phyloP scores from a whole-genome alignment of 441 rosid genomes.

The Brassica balearica region DNA sequence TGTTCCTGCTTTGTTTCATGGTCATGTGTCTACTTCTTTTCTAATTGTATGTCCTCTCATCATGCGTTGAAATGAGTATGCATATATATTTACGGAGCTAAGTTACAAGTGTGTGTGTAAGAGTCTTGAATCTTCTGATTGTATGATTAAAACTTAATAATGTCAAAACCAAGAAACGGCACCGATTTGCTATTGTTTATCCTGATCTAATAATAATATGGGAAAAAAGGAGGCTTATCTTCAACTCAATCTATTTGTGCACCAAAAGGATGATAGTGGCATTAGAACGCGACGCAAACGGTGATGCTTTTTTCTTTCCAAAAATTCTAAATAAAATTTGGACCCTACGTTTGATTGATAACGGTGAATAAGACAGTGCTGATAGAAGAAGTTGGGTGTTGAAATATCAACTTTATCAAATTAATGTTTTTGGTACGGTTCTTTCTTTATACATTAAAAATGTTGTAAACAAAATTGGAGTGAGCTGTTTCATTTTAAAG shows the following conservation, averaged over 20 bases:
- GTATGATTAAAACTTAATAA: conserved; percentile 16
- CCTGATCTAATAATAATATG: background rate
- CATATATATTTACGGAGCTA: background rate
- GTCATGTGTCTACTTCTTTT: conserved; percentile 62
- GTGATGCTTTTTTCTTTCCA: conserved; percentile 14
- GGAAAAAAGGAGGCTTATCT: conserved; percentile 34
- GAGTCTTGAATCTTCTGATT: conserved; percentile 8
- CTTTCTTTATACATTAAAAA: conserved; percentile 22
- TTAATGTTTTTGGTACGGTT: conserved; percentile 15
- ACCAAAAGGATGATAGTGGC: conserved; percentile 30
- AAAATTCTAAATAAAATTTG: background rate
- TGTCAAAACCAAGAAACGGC: conserved; percentile 29
- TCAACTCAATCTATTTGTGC: conserved; percentile 21
- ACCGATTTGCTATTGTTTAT: conserved; percentile 1
- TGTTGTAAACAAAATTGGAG: conserved; percentile 7
- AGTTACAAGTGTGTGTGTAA: conserved; percentile 5
- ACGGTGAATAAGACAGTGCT: conserved; percentile 1
- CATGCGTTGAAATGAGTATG: background rate
- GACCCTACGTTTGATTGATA: background rate
- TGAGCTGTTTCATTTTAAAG: conserved; percentile 35
- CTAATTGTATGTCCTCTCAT: conserved; percentile 26
- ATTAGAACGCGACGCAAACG: conserved; percentile 25
- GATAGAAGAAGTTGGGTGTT: background rate
- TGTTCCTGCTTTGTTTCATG: conserved; percentile 61
- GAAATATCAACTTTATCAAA: background rate